phyloP scores from a whole-genome alignment of 1,284 basidiomycete genomes.

The Marasmius oreades region DNA sequence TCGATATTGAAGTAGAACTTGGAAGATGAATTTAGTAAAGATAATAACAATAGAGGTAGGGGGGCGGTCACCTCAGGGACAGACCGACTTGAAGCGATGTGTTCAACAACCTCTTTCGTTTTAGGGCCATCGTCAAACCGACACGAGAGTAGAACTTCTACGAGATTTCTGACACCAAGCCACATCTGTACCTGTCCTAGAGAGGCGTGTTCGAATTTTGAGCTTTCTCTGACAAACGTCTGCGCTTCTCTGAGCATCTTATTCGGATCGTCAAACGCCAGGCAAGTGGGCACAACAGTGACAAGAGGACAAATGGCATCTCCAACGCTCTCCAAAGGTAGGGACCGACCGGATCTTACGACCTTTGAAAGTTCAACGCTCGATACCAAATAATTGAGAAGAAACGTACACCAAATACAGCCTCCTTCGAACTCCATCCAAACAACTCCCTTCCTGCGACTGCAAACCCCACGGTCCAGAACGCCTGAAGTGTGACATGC shows the following conservation, averaged over 20 bases:
- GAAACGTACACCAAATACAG: constrained; percentile 41
- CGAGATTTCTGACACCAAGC: constrained; percentile 36
- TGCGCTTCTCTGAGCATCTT: constrained; percentile 34
- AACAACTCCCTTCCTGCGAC: constrained; percentile 15
- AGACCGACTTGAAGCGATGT: neutral
- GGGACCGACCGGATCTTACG: constrained; percentile 44
- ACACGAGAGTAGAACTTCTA: constrained; percentile 44
- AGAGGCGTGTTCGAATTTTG: constrained; percentile 41
- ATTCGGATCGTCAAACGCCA: constrained; percentile 27
- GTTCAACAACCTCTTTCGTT: constrained; percentile 12
- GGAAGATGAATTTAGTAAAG: neutral
- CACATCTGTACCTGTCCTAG: constrained; percentile 44
- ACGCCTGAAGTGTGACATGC: constrained; percentile 42
- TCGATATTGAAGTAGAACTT: constrained; percentile 4
- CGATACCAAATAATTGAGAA: neutral
- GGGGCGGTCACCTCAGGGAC: neutral
- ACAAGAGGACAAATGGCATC: constrained; percentile 38
- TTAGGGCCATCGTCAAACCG: constrained; percentile 29
- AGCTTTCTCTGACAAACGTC: constrained; percentile 31
- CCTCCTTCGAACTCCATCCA: constrained; percentile 28
- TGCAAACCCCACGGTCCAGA: constrained; percentile 39
- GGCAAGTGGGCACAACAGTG: constrained; percentile 39
- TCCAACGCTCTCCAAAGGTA: constrained; percentile 37
- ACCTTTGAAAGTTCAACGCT: constrained; percentile 26
- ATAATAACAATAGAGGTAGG: neutral